Conservation (phyloP, 129 eudicot species). For the Cynara cardunculus region DNA sequence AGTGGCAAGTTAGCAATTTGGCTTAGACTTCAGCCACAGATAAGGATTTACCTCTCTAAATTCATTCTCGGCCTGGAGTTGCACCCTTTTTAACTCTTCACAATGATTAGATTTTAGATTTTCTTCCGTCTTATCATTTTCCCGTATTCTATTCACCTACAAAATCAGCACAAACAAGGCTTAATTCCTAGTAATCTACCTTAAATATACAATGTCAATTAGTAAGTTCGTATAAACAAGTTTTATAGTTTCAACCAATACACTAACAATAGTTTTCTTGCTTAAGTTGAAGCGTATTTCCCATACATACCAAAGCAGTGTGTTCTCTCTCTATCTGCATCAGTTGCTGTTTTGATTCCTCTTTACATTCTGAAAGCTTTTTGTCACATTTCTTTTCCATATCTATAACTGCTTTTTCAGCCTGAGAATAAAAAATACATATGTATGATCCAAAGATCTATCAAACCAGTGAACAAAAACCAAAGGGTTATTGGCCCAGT, state of each 20-base stretch:
- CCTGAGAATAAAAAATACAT: constrained; percentile 41
- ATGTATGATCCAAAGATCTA: constrained; percentile 2
- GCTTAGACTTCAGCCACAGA: constrained; percentile 1
- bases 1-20: constrained; percentile 7
- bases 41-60: constrained; percentile 69
- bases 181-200: neutral
- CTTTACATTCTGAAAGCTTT: constrained; percentile 61
- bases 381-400: constrained; percentile 57
- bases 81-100: constrained; percentile 61
- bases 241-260: neutral
- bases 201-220: neutral
- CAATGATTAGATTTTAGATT: constrained; percentile 49
- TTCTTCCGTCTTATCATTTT: constrained; percentile 54
- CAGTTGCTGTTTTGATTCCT: constrained; percentile 60
- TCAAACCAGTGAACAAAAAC: neutral
- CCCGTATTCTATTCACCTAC: constrained; percentile 59
- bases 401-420: constrained; percentile 54
- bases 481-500: neutral
- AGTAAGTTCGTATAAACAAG: neutral
- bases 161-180: constrained; percentile 10
- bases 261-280: neutral
- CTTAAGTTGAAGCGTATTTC: neutral
- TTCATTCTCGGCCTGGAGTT: constrained; percentile 70
- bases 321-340: constrained; percentile 73
- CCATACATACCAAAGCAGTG: constrained; percentile 58